Evolutionary conservation across 345 rosid genomes (phyloP), one percentile per base, ranked within the genome.

Genomic region (Citropsis articulata): DNA sequence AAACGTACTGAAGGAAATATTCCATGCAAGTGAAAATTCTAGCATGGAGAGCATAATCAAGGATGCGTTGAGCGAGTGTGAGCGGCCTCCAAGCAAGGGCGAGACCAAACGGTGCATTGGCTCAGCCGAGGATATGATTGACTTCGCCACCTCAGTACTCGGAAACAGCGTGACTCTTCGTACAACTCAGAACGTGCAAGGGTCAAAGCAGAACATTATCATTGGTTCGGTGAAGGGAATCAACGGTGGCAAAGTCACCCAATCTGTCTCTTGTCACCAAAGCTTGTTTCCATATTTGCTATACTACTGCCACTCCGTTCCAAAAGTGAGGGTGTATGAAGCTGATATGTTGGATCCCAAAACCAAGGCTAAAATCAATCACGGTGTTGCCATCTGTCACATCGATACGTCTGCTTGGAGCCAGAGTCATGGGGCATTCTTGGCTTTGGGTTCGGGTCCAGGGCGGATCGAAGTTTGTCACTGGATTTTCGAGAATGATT

Each of bases 261-360:
- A 85, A 76, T 90, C 98, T 0, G 94, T 94, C 4, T 94, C 98
- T 0, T 94, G 98, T 81, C 98, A 95, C 55, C 98, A 93, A 80
- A 95, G 92, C 69, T 42, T 95, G 81, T 93, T 84, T 75, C 98
- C 98, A 71, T 92, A 92, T 79, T 62, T 95, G 71, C 88, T 93
- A 6, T 93, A 93, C 67, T 95, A 93, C 66, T 95, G 98, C 40
- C 98, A 95, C 76, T 91, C 97, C 24, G 94, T 95, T n/a, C 98
- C 98, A 0, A 86, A 78, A 78, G 98, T 95, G 24, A 92, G 98
- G 83, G 94, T 92, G 12, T 95, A 93, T 22, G 89, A 92, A 79
- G 83, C 91, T 77, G 98, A 91, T 71, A 42, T 94, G 3, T 69
- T 93, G 82, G 95, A 91, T 74, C 86, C 88, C 73, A 77, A 79